These are phyloP conservation scores for Phytophthora colocasiae DNA, from an alignment of 352 stramenopile genomes.

Conservation along the genomic window DNA sequence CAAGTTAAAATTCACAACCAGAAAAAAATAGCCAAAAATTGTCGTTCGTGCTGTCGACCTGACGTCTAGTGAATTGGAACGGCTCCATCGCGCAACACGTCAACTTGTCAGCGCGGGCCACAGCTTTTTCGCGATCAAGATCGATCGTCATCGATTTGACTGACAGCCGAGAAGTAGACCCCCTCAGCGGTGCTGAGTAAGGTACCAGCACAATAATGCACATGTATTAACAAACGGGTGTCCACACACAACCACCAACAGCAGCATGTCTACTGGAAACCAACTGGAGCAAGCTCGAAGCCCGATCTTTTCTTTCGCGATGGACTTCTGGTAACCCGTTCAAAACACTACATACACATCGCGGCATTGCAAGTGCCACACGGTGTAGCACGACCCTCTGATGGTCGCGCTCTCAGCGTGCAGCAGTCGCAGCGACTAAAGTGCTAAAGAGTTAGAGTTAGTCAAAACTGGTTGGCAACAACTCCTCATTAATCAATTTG, in stretches of 20 bases:
- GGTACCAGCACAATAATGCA: no score
- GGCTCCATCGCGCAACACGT: background rate
- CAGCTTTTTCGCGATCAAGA: background rate
- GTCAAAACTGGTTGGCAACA: background rate
- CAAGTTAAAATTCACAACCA: no score
- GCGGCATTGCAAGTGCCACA: background rate
- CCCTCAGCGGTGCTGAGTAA: background rate
- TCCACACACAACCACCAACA: background rate
- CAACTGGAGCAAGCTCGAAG: background rate
- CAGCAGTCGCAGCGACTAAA: background rate
- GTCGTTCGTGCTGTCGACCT: no score
- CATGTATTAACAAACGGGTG: background rate
- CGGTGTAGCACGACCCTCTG: background rate
- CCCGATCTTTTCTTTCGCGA: constrained; percentile 1
- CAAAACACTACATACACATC: no score
- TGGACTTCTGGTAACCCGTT: background rate
- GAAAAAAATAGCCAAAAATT: no score
- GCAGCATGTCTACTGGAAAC: background rate
- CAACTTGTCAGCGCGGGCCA: background rate
- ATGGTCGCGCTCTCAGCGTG: background rate
- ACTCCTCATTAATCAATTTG: constrained; percentile 1
- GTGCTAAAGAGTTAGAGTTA: background rate
- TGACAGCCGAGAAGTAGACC: background rate
- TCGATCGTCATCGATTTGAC: background rate
- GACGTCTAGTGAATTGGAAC: background rate